Conservation (phyloP, 371 early-diverging fungal species). For the Mycotypha africana region DNA sequence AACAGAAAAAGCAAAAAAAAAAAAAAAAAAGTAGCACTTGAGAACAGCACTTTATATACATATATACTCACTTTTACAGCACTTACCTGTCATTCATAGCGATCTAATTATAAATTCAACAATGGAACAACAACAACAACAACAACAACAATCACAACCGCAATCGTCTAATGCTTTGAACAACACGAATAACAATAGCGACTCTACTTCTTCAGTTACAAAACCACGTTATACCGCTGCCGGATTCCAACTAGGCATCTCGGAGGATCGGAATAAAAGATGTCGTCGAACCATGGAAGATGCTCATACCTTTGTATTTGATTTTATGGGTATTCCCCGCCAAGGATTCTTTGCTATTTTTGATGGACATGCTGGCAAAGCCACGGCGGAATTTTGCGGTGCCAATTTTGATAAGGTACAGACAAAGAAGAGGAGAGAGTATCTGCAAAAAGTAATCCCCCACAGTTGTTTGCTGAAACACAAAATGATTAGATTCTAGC, state of each 20-base stretch:
- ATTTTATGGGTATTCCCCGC: constrained; percentile 73
- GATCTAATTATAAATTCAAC: too few species aligned
- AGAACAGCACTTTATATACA: too few species aligned
- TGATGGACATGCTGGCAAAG: constrained; percentile 97
- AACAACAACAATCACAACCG: too few species aligned
- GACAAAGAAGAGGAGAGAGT: not conserved
- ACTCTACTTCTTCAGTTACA: too few species aligned
- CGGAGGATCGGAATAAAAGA: constrained; percentile 85
- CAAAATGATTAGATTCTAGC: constrained; percentile 21
- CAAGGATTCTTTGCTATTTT: constrained; percentile 94
- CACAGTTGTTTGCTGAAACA: too few species aligned
- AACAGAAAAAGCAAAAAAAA: too few species aligned
- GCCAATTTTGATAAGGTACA: constrained; percentile 77
- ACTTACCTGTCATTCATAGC: too few species aligned
- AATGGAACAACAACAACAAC: too few species aligned
- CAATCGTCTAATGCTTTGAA: too few species aligned
- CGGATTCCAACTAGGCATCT: constrained; percentile 60
- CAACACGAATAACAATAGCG: too few species aligned
- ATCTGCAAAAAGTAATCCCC: not conserved
- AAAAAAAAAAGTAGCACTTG: too few species aligned
- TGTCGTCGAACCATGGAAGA: constrained; percentile 97
- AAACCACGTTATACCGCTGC: constrained; percentile 16
- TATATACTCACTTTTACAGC: too few species aligned
- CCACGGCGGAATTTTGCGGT: constrained; percentile 96
- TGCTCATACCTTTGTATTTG: constrained; percentile 78